A percentile compares a stretch with the other conserved stretches of the same genome.
phyloP scores from a whole-genome alignment of 1,284 basidiomycete genomes.

The Leccinum pachyderme region DNA sequence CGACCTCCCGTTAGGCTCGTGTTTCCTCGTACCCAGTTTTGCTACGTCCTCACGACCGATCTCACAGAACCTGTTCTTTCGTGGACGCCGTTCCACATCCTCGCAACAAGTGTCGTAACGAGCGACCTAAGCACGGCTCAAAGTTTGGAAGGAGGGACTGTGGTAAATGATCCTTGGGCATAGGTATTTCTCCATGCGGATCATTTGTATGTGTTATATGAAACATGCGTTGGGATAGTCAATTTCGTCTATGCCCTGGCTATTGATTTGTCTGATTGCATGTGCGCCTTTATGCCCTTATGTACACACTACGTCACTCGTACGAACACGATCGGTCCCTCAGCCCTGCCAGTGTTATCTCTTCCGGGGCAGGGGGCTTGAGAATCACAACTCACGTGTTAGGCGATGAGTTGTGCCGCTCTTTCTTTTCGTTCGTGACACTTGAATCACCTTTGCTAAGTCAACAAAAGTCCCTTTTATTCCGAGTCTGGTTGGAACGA shows the following conservation, averaged over 20 bases:
- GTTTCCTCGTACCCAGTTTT: conserved; percentile 3
- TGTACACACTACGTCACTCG: conserved; percentile 1
- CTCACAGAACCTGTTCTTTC: conserved; percentile 37
- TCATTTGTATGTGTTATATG: conserved; percentile 15
- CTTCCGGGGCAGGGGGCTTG: not conserved
- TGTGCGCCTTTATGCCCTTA: not conserved
- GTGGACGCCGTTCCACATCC: conserved; percentile 57
- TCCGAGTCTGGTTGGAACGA: no score
- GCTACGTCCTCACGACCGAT: conserved; percentile 5
- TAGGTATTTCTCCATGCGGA: conserved; percentile 15
- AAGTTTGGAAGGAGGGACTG: conserved; percentile 52
- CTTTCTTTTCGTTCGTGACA: not conserved
- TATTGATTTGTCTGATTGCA: conserved; percentile 1
- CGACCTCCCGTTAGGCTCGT: conserved; percentile 51
- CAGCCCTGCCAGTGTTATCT: not conserved
- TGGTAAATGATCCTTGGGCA: conserved; percentile 17
- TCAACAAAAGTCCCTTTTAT: not conserved
- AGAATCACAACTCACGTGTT: not conserved
- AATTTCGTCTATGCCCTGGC: conserved; percentile 1
- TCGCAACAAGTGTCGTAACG: conserved; percentile 68
- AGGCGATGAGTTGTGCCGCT: not conserved
- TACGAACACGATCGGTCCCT: not conserved
- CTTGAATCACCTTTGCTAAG: not conserved
- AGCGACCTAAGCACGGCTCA: conserved; percentile 65
- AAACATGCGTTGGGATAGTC: conserved; percentile 14